These are phyloP conservation scores for Echium plantagineum DNA, from an alignment of 257 asterid genomes.

Conservation along the genomic window DNA sequence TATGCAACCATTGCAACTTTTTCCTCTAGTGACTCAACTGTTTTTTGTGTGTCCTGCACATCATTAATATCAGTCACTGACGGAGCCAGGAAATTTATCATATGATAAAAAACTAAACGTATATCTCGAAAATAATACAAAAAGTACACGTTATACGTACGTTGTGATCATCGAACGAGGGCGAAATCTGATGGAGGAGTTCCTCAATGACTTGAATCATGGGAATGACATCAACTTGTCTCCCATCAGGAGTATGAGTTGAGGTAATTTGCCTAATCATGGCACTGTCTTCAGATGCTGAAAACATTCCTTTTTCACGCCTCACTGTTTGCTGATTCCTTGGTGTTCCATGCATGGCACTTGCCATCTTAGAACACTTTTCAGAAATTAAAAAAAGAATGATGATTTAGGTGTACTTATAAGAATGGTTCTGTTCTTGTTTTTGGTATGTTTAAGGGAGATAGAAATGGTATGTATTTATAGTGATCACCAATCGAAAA, in stretches of 20 bases:
- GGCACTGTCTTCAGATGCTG: constrained; percentile 2
- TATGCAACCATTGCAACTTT: constrained; percentile 22
- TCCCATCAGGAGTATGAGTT: constrained; percentile 8
- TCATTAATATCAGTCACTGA: background rate
- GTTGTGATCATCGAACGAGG: background rate
- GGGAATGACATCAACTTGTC: constrained; percentile 1
- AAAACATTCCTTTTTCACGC: constrained; percentile 1
- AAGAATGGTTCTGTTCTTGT: background rate
- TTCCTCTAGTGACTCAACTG: constrained; percentile 20
- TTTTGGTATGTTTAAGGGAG: constrained; percentile 6
- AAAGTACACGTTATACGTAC: background rate
- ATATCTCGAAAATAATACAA: background rate
- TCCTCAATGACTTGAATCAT: constrained; percentile 8
- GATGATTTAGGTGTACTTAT: background rate
- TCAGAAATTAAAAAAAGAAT: background rate
- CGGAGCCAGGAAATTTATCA: background rate
- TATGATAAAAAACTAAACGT: background rate
- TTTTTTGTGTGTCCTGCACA: constrained; percentile 28
- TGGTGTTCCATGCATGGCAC: constrained; percentile 6
- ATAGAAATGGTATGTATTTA: constrained; percentile 27
- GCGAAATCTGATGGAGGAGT: background rate
- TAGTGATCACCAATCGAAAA: constrained; percentile 21
- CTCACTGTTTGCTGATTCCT: constrained; percentile 17
- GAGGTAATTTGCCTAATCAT: constrained; percentile 3
- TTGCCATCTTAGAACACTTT: constrained; percentile 17